Evolutionary conservation across 257 asterid genomes (phyloP).

Genomic region (Thymus mandschuricus): DNA sequence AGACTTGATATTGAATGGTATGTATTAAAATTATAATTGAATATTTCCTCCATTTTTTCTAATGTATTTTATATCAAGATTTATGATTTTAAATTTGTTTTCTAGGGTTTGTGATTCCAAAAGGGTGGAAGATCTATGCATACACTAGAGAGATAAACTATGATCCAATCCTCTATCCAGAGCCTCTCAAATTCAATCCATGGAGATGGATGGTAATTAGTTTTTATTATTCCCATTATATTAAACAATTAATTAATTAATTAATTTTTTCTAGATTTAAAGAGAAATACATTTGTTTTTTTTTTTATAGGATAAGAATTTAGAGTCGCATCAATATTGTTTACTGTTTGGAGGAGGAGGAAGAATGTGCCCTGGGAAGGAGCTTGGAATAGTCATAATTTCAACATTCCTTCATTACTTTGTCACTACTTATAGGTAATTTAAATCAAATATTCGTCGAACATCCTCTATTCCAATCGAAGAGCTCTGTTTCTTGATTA

Average conservation of each 20-base stretch:
- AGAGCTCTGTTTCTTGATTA: not conserved
- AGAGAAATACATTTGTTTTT: too few relatives aligned
- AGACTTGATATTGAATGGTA: slow-evolving; percentile 66
- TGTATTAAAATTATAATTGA: not conserved
- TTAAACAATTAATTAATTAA: not conserved
- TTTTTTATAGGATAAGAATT: slow-evolving; percentile 42
- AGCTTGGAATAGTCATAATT: slow-evolving; percentile 57
- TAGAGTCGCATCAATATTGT: slow-evolving; percentile 55
- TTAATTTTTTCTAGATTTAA: not conserved
- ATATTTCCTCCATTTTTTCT: not conserved
- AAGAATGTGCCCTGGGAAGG: slow-evolving; percentile 76
- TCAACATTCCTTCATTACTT: slow-evolving; percentile 70
- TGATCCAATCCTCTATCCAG: slow-evolving; percentile 64
- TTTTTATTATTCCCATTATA: slow-evolving; percentile 2
- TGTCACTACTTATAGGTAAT: slow-evolving; percentile 61
- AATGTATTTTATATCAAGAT: not conserved
- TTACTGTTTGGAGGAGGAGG: slow-evolving; percentile 67
- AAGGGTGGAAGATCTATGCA: slow-evolving; percentile 84
- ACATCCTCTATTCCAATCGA: too few relatives aligned
- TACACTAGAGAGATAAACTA: slow-evolving; percentile 81
- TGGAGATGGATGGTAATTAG: slow-evolving; percentile 76
- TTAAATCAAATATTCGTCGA: too few relatives aligned
- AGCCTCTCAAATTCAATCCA: slow-evolving; percentile 73
- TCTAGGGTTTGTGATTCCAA: slow-evolving; percentile 62
- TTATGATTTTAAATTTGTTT: slow-evolving; percentile 2